Conservation (phyloP, 495 filamentous ascomycete genomes). For the Penicillium salamii region DNA sequence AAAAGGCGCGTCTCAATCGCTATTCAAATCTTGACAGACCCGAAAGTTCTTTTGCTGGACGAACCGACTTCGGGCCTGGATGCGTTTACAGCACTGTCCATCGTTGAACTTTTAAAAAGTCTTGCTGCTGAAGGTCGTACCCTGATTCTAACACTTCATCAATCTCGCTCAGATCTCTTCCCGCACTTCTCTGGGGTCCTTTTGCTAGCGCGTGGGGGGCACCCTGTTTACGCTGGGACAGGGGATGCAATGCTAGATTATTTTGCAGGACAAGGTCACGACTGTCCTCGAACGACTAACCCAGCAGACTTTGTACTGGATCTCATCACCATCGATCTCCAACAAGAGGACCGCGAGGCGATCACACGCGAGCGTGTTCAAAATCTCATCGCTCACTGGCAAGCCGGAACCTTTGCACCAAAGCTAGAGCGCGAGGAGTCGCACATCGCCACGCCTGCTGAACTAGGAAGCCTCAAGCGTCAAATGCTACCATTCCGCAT, state of each 20-base stretch:
- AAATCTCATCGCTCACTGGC: conserved; percentile 48
- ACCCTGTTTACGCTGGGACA: conserved; percentile 63
- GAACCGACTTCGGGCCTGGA: conserved; percentile 76
- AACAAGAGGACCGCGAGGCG: conserved; percentile 56
- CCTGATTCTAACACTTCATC: conserved; percentile 70
- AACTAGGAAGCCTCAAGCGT: conserved; percentile 62
- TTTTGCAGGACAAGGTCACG: conserved; percentile 55
- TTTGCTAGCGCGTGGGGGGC: conserved; percentile 65
- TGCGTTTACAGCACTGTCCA: conserved; percentile 72
- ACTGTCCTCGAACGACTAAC: conserved; percentile 65
- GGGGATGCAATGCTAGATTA: conserved; percentile 63
- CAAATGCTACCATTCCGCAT: conserved; percentile 57
- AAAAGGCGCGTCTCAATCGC: conserved; percentile 73
- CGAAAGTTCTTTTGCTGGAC: conserved; percentile 65
- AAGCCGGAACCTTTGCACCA: conserved; percentile 23
- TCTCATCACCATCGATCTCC: conserved; percentile 70
- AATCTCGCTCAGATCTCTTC: conserved; percentile 71
- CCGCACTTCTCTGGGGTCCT: conserved; percentile 66
- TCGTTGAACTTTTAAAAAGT: conserved; percentile 65
- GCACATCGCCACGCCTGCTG: conserved; percentile 61
- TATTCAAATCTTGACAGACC: conserved; percentile 71
- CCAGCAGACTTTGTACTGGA: conserved; percentile 76
- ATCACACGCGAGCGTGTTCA: conserved; percentile 57
- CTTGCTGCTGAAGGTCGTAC: conserved; percentile 73
- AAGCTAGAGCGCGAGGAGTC: conserved; percentile 23